Evolutionary conservation across 352 stramenopile species (phyloP).

Genomic region (Thraustochytrium sp.): DNA sequence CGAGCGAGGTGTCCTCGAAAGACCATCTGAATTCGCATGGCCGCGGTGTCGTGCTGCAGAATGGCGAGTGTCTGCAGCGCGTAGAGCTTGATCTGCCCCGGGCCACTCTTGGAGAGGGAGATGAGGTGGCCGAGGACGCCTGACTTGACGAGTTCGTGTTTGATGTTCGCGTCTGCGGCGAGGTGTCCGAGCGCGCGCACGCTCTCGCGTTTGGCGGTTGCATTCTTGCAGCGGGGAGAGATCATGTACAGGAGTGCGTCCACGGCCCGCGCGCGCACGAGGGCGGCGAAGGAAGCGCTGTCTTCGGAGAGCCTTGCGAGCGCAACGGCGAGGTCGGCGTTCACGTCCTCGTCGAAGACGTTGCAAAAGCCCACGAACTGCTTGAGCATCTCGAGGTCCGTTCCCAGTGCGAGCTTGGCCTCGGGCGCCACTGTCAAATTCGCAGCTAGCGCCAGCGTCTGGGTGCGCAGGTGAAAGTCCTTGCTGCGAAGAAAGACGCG

Average conservation of each 20-base stretch:
- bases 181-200: not conserved
- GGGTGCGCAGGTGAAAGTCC: conserved; percentile 13
- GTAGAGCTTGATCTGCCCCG: conserved; percentile 7
- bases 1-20: conserved; percentile 18
- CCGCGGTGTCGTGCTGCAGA: conserved; percentile 27
- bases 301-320: conserved; percentile 15
- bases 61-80: not conserved
- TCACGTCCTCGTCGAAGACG: conserved; percentile 30
- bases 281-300: not conserved
- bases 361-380: conserved; percentile 23
- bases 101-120: not conserved
- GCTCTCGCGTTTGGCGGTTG: not conserved
- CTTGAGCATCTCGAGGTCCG: conserved; percentile 8
- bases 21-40: conserved; percentile 38
- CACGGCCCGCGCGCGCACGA: not conserved
- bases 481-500: conserved; percentile 22
- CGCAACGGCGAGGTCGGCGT: not conserved
- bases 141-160: not conserved
- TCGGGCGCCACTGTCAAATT: not conserved
- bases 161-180: not conserved
- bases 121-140: conserved; percentile 18
- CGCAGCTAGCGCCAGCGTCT: not conserved
- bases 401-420: conserved; percentile 4
- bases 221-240: conserved; percentile 1
- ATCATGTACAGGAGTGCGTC: conserved; percentile 24